Conservation (phyloP, 306 rosid genomes). For the Vigna radiata region DNA sequence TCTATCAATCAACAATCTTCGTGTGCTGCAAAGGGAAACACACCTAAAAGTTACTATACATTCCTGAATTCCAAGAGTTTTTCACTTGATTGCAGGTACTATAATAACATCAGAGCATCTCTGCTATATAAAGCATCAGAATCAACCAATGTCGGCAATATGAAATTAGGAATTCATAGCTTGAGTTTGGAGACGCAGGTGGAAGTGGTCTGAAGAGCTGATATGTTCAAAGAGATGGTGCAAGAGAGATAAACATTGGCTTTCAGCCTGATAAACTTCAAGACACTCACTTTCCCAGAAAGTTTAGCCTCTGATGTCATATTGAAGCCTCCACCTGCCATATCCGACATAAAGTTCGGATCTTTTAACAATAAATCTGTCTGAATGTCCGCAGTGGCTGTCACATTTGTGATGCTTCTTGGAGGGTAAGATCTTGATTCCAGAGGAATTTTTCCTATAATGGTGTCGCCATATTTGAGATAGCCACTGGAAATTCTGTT, state of each 20-base stretch:
- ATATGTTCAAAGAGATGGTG: constrained; percentile 40
- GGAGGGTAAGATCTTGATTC: constrained; percentile 13
- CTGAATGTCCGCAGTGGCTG: constrained; percentile 36
- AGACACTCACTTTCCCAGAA: constrained; percentile 50
- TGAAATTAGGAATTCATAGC: constrained; percentile 21
- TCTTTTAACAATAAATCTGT: neutral
- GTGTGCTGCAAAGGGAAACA: too few relatives aligned
- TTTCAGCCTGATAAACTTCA: constrained; percentile 51
- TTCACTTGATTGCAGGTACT: too few relatives aligned
- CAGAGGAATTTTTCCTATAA: constrained; percentile 43
- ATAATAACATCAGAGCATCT: too few relatives aligned
- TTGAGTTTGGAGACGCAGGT: constrained; percentile 55
- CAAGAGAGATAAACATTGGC: constrained; percentile 51
- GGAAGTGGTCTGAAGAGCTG: constrained; percentile 25
- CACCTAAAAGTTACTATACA: too few relatives aligned
- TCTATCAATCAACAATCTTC: too few relatives aligned
- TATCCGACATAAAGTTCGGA: neutral
- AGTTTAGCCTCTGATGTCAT: constrained; percentile 46
- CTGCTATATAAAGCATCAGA: too few relatives aligned
- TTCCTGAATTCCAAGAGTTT: too few relatives aligned
- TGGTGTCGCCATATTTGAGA: constrained; percentile 29
- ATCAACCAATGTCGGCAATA: too few relatives aligned
- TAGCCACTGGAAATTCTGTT: constrained; percentile 31
- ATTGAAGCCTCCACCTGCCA: constrained; percentile 44
- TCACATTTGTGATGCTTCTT: constrained; percentile 34